Evolutionary conservation across 306 rosid species (phyloP).

Genomic region (Datisca glomerata): DNA sequence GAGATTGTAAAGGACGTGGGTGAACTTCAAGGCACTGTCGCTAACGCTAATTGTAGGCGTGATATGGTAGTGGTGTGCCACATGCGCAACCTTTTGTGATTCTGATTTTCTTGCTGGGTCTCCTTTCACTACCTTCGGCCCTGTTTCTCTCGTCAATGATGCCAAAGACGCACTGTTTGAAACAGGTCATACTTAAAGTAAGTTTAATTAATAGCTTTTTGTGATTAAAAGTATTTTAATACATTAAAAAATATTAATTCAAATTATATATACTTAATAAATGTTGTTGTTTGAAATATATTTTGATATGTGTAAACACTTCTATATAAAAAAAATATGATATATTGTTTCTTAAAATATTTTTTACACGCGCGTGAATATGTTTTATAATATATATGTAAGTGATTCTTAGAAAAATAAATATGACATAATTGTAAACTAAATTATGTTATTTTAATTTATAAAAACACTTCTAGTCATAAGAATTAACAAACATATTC

Average conservation of each 20-base stretch:
- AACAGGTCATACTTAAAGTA: background rate
- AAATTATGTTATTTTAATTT: no score
- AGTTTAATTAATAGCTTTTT: background rate
- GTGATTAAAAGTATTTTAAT: background rate
- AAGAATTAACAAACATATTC: no score
- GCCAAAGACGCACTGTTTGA: conserved; percentile 65
- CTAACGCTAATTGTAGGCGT: conserved; percentile 60
- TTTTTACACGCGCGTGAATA: no score
- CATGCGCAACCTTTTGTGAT: conserved; percentile 26
- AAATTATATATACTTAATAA: background rate
- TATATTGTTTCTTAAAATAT: no score
- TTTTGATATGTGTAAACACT: no score
- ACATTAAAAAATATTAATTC: no score
- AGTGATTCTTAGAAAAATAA: no score
- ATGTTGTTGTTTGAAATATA: no score
- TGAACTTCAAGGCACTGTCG: conserved; percentile 79
- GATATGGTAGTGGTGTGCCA: conserved; percentile 18
- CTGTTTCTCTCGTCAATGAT: conserved; percentile 67
- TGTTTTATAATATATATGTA: no score
- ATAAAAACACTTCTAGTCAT: no score
- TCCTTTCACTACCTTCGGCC: conserved; percentile 79
- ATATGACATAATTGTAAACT: no score
- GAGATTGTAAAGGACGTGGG: conserved; percentile 83
- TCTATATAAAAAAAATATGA: no score
- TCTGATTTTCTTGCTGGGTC: conserved; percentile 51